Base-by-base conservation (phyloP, 208 protist genomes). In the Trypanosoma brucei region DNA sequence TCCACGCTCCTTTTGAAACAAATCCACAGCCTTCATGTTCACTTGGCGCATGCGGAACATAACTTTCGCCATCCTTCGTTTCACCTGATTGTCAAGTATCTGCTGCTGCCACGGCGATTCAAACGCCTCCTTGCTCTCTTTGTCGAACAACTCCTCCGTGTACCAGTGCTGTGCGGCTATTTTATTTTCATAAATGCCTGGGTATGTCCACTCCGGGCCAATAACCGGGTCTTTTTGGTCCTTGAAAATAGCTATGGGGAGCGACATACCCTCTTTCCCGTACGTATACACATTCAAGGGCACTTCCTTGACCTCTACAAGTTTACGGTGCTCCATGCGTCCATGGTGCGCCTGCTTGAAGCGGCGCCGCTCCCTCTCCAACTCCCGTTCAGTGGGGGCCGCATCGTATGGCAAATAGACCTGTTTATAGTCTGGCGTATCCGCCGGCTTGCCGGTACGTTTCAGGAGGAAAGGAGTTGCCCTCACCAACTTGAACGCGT, bases 171-270 rank as follows among this genome's bases (percentile, higher is more conserved):
- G 86, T 0, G 84, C 77, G 1, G 75, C 86, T 33, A 93, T 82
- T 62, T 96, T 96, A 75, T 93, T 96, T 56, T 96, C 90, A 64
- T 91, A 96, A 54, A 96, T 96, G 14, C 90, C 90, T 0, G 90
- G 90, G 58, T 96, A 96, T 8, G 86, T 93, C 86, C 86, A 93
- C 74, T 96, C 86, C 0, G 90, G 90, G 3, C 86, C 86, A 38
- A 96, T 93, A 30, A 96, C 78, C 5, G 90, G 90, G 55, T 96
- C 90, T 13, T 75, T 34, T 50, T 96, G 86, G 3, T 96, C 86
- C 58, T 96, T 96, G 62, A 96, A 96, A 60, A 96, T 79, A 8
- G 90, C 78, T 53, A 96, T 91, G 59, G 90, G 90, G 3, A 96
- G 31, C 3, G 87, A 91, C 86, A 96, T 93, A n/a, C 90, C 90